Evolutionary conservation across 441 rosid genomes (phyloP), one percentile per base, ranked within the genome.

Genomic region (Euphorbia schlechtendalii): DNA sequence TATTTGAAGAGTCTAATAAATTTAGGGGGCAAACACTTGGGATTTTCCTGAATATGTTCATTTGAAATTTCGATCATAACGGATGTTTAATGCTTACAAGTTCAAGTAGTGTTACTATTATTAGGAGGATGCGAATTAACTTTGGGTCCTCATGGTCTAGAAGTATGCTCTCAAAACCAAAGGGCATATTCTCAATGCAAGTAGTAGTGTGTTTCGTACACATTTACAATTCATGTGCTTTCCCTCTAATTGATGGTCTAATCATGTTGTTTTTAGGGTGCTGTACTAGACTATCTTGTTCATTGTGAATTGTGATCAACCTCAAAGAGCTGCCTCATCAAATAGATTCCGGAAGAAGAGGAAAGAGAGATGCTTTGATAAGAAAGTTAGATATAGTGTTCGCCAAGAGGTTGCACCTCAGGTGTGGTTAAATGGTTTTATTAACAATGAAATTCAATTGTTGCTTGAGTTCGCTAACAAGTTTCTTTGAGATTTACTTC

Each of bases 371-470:
- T n/a, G n/a, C n/a, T n/a, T n/a, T n/a, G n/a, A n/a, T n/a, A n/a
- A n/a, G n/a, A n/a, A n/a, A n/a, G n/a, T 94, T 46, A 69, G 97
- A 83, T 94, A 94, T 59, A 74, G 84, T 59, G 99, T 94, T 69
- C 99, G 99, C 59, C 99, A 90, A 74, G 99, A 94, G 80, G 99
- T 94, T 56, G 99, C 97, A 4, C 87, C n/a, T 84, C 61, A 91
- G 96, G 99, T 94, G 51, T 59, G 75, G 55, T 59, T 41, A 53
- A 56, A 52, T 61, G 52, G 3, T 54, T 34, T 15, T 53, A 9
- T 54, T 46, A 3, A 55, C 30, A 53, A 9, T 66, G 22, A 8
- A 46, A 13, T 61, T 36, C 28, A 2, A 54, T 25, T 7, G 30
- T 8, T 46, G 18, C 56, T 17, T 34, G 8, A 54, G 45, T 30